These are phyloP conservation scores for Byssochlamys sp. DNA, from an alignment of 2,329 filamentous ascomycete species.

Conservation along the genomic window DNA sequence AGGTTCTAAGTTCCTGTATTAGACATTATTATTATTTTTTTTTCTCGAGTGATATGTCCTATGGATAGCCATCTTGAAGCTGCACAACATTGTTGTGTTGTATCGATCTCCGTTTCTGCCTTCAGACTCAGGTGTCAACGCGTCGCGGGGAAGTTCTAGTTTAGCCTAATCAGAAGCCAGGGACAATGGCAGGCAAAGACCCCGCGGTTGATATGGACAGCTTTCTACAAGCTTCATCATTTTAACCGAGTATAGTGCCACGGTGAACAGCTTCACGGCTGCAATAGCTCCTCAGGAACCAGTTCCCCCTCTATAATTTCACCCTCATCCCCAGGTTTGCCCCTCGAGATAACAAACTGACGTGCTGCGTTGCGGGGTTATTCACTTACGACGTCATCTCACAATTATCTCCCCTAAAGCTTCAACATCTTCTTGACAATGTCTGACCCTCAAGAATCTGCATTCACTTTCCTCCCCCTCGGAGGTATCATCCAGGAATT, in stretches of 20 bases:
- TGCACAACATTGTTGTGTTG: too few species aligned
- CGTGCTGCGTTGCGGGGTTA: background rate
- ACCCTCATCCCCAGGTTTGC: background rate
- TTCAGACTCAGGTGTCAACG: background rate
- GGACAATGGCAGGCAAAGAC: background rate
- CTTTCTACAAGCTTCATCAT: slow-evolving; percentile 4
- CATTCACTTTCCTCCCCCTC: slow-evolving; percentile 37
- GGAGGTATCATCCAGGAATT: slow-evolving; percentile 56
- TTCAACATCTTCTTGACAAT: slow-evolving; percentile 7
- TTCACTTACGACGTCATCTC: background rate
- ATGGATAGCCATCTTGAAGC: too few species aligned
- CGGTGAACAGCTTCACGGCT: background rate
- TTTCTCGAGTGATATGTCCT: too few species aligned
- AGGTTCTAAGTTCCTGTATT: too few species aligned
- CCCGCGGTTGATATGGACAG: background rate
- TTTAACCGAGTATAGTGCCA: background rate
- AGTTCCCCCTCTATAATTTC: background rate
- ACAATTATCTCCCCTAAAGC: background rate
- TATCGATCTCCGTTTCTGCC: background rate
- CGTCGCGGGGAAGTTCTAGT: background rate
- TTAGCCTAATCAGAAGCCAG: background rate
- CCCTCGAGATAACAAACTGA: background rate
- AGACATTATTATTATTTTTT: too few species aligned
- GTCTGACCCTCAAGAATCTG: slow-evolving; percentile 19
- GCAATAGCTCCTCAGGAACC: background rate